These are phyloP conservation scores for Epichloe bromicola DNA, from an alignment of 2,329 filamentous ascomycete genomes.

Conservation along the genomic window DNA sequence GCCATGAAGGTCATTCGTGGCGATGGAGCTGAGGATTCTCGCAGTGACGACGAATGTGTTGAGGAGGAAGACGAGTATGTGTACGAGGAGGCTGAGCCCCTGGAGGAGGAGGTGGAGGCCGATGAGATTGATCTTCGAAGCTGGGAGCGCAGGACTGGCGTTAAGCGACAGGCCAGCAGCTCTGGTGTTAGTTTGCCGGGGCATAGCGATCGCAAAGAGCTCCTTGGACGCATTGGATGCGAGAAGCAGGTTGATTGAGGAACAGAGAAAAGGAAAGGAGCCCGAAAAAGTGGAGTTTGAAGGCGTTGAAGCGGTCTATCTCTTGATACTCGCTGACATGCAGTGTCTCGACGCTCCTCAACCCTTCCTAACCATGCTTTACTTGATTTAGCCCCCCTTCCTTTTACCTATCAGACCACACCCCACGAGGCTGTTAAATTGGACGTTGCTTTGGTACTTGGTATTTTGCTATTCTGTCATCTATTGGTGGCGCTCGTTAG, in stretches of 20 bases:
- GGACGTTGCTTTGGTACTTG: background rate
- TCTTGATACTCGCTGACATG: background rate
- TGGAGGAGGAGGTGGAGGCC: slow-evolving; percentile 65
- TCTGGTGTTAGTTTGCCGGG: slow-evolving; percentile 54
- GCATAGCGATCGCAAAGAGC: slow-evolving; percentile 65
- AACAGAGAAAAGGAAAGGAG: background rate
- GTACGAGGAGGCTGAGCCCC: slow-evolving; percentile 40
- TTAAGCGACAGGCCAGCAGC: slow-evolving; percentile 39
- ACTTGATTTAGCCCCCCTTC: background rate
- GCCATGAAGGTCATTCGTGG: slow-evolving; percentile 69
- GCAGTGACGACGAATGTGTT: slow-evolving; percentile 67
- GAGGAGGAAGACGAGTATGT: slow-evolving; percentile 40
- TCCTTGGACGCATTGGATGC: slow-evolving; percentile 71
- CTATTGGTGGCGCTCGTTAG: background rate
- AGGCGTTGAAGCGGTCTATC: slow-evolving; percentile 4
- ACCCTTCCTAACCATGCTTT: background rate
- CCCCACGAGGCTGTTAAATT: background rate
- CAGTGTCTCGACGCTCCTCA: background rate
- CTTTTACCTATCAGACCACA: background rate
- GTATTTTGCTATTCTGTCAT: background rate
- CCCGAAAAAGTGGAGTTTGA: background rate
- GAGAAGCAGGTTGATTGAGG: slow-evolving; percentile 53
- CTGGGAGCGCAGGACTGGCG: slow-evolving; percentile 44
- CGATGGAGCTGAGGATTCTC: slow-evolving; percentile 65
- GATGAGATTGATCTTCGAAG: slow-evolving; percentile 55